These are phyloP conservation scores for Phytophthora constricta DNA, from an alignment of 352 stramenopile genomes.

Conservation along the genomic window DNA sequence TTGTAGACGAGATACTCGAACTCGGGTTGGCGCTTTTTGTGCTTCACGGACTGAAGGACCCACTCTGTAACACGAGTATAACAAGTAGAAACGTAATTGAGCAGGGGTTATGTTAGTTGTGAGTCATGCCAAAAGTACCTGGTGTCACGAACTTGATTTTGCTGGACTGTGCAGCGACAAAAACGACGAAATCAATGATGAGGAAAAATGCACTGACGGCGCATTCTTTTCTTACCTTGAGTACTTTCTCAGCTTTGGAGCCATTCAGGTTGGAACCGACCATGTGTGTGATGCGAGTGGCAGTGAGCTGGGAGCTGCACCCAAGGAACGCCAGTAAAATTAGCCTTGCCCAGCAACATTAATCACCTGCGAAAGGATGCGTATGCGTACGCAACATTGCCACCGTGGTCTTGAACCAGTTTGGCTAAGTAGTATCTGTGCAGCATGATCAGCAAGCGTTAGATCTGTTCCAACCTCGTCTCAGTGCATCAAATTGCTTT, in stretches of 20 bases:
- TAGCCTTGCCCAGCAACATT: background rate
- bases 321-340: background rate
- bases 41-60: conserved; percentile 80
- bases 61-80: conserved; percentile 53
- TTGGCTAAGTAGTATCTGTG: conserved; percentile 87
- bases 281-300: conserved; percentile 81
- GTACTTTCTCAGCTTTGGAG: conserved; percentile 72
- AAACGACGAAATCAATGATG: background rate
- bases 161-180: conserved; percentile 41
- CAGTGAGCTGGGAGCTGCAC: conserved; percentile 42
- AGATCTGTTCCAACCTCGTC: background rate
- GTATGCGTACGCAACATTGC: conserved; percentile 60
- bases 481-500: background rate
- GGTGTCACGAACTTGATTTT: conserved; percentile 75
- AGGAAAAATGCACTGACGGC: background rate
- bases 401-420: conserved; percentile 77
- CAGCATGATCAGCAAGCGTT: conserved; percentile 5
- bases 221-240: conserved; percentile 54
- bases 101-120: too few relatives aligned
- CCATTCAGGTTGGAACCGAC: conserved; percentile 79
- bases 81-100: background rate
- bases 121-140: too few relatives aligned
- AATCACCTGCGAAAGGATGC: background rate
- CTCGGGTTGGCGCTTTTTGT: conserved; percentile 64
- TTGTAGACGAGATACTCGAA: conserved; percentile 84